Conservation (phyloP, 208 protist genomes). For the Acanthamoeba comandoni region DNA sequence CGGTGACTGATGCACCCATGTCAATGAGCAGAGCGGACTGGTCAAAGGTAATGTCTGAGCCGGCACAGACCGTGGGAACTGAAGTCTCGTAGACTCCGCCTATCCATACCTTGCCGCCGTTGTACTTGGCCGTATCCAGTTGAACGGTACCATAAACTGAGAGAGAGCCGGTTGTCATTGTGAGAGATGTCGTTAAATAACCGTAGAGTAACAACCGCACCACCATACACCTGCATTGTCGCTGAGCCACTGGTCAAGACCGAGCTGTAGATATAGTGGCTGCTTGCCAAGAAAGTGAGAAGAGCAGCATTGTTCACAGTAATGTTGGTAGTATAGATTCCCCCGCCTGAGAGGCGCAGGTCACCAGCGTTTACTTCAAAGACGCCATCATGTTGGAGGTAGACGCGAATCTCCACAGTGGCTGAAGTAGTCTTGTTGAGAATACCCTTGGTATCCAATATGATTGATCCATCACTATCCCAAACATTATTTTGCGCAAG, state of each 20-base stretch:
- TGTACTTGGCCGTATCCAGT: conserved; percentile 26
- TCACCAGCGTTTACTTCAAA: conserved; percentile 9
- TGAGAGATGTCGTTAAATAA: background rate
- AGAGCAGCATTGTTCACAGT: conserved; percentile 7
- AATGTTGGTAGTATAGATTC: background rate
- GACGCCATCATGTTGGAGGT: conserved; percentile 15
- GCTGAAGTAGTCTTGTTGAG: background rate
- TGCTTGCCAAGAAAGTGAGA: conserved; percentile 18
- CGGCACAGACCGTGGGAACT: conserved; percentile 38
- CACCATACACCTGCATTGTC: background rate
- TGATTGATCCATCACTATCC: background rate
- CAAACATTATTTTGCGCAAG: conserved; percentile 5
- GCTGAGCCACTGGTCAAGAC: conserved; percentile 7
- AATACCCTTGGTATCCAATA: conserved; percentile 21
- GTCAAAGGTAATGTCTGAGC: conserved; percentile 22
- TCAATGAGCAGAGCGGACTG: conserved; percentile 24
- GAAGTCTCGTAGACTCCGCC: conserved; percentile 59
- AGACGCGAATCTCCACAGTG: conserved; percentile 8
- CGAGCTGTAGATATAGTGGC: conserved; percentile 4
- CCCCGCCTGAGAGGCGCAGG: conserved; percentile 24
- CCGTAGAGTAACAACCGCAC: conserved; percentile 12
- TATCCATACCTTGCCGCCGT: conserved; percentile 43
- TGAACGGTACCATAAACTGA: conserved; percentile 30
- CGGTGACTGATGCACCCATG: conserved; percentile 34
- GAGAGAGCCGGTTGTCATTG: conserved; percentile 8